Conservation (phyloP, 768 basidiomycete genomes). For the Pisolithus microcarpus region DNA sequence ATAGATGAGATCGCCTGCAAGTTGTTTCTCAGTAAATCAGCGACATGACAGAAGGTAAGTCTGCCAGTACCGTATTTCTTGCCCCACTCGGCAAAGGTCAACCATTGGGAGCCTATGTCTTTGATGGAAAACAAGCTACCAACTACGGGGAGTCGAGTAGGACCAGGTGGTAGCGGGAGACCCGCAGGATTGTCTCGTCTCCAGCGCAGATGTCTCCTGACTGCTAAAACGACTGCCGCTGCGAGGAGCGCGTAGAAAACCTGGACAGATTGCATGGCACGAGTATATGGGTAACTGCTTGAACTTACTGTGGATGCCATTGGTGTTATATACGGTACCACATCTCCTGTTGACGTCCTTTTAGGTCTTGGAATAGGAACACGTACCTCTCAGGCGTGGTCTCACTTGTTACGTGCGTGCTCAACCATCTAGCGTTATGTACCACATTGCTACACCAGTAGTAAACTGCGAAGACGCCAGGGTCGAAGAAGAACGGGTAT, state of each 20-base stretch:
- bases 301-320: no score
- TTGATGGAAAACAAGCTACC: conserved; percentile 40
- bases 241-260: background rate
- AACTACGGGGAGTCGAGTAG: conserved; percentile 34
- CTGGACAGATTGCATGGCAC: background rate
- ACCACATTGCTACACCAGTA: no score
- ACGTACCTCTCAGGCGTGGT: no score
- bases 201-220: conserved; percentile 3
- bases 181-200: conserved; percentile 12
- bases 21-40: background rate
- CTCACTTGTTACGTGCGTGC: no score
- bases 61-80: conserved; percentile 31
- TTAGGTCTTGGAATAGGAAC: no score
- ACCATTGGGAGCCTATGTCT: conserved; percentile 30
- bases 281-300: background rate
- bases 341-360: no score
- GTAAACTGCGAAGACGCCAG: no score
- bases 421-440: no score
- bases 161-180: conserved; percentile 35
- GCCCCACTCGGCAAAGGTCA: conserved; percentile 37
- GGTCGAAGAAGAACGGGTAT: no score
- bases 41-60: background rate
- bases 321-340: no score
- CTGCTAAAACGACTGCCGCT: background rate
- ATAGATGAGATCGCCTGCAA: conserved; percentile 19